Evolutionary conservation across 805 yeast species (phyloP), one percentile per base, ranked within the genome.

Genomic region (Maudiozyma turicensis): DNA sequence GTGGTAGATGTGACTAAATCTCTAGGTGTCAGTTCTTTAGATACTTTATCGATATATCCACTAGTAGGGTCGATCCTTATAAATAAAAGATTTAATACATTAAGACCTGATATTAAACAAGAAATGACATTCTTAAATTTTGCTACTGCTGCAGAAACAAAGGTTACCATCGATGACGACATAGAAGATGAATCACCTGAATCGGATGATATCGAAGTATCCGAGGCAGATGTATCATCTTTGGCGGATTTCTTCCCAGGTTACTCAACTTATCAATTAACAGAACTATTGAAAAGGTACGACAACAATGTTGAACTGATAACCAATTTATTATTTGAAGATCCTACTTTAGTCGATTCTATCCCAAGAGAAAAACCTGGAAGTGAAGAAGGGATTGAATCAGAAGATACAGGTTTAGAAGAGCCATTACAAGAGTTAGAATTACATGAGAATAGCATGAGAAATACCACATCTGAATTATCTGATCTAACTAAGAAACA

Each of bases 201-300:
- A 11, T 31, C 35, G 11, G 14, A 28, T 8, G 42, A 43, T 8
- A 26, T 37, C 0, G 37, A 50, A n/a, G 45, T 52, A 5, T 45
- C 41, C 32, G 64, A 68, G 33, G 67, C 63, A 3, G 69, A 73
- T 42, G 69, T 83, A 1, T 58, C 63, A 14, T 66, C 68, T 29
- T 56, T 76, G 41, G 50, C 61, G n/a, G 86, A 81, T 33, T 61
- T 89, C 52, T 86, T 88, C 60, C 96, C 96, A 0, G 75, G 75
- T 39, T 61, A 87, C 35, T 66, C 76, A 0, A 58, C 63, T 3
- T 64, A 68, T 0, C 74, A 78, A 58, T 75, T 82, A 0, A 66
- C 65, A n/a, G 68, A 70, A 1, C 56, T 86, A 2, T 63, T 87
- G 11, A 59, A 65, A 28, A 69, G 74, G 34, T 66, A 79, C 55